A percentile compares a stretch with the other conserved stretches of the same genome.
Conservation (phyloP, 1,139 yeast genomes). For the Saccharomycopsis phalli region DNA sequence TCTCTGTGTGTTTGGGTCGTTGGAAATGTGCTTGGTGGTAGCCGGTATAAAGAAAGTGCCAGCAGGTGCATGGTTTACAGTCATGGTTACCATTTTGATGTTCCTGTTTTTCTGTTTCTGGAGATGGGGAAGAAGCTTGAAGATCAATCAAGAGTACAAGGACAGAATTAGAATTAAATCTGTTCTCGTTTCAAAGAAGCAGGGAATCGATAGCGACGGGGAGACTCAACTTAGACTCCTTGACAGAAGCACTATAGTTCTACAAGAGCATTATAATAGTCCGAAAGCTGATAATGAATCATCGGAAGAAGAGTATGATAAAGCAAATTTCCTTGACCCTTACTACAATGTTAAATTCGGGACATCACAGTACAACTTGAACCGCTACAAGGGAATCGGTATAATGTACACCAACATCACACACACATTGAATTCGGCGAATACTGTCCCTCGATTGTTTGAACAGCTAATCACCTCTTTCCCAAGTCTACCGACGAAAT, state of each 20-base stretch:
- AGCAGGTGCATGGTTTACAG: constrained; percentile 55
- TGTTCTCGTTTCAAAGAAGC: constrained; percentile 18
- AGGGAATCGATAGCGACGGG: background rate
- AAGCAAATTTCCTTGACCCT: constrained; percentile 12
- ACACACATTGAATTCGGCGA: constrained; percentile 31
- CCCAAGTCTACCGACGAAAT: constrained; percentile 35
- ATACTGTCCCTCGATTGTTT: constrained; percentile 37
- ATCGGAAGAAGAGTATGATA: constrained; percentile 18
- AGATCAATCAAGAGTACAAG: constrained; percentile 32
- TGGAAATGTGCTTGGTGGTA: constrained; percentile 38
- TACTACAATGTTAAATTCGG: constrained; percentile 8
- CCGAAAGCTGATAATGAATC: constrained; percentile 10
- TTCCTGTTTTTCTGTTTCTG: constrained; percentile 34
- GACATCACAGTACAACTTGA: constrained; percentile 21
- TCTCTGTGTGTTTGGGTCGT: constrained; percentile 32
- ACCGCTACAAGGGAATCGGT: constrained; percentile 33
- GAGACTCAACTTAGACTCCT: background rate
- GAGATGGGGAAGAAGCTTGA: constrained; percentile 40
- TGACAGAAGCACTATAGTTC: constrained; percentile 1
- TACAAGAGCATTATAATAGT: too few relatives aligned
- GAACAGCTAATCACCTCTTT: constrained; percentile 32
- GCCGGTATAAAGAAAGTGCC: constrained; percentile 43
- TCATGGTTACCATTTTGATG: constrained; percentile 33
- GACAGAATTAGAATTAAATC: constrained; percentile 26
- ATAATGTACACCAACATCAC: constrained; percentile 32